Conservation (phyloP, 2,329 filamentous ascomycete species). For the Neonectria hederae region DNA sequence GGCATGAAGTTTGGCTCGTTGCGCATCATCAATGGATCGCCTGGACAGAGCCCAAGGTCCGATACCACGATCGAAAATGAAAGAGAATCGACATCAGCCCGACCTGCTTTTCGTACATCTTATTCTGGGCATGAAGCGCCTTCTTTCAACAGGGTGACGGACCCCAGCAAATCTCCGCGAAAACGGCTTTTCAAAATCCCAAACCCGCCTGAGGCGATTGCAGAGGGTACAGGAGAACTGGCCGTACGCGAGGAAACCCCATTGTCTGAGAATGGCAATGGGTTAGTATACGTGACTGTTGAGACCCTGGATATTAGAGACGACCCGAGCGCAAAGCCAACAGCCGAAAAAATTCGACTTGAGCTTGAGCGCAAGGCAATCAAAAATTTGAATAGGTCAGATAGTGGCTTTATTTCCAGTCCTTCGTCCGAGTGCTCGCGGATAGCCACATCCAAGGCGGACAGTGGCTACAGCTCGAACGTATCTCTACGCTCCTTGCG, state of each 20-base stretch:
- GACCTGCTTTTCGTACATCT: conserved; percentile 6
- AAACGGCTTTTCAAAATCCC: not conserved
- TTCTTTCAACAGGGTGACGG: conserved; percentile 11
- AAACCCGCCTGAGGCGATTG: not conserved
- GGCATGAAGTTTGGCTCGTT: conserved; percentile 70
- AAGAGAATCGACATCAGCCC: conserved; percentile 17
- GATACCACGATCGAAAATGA: conserved; percentile 30
- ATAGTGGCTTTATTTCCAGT: conserved; percentile 62
- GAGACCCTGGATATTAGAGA: conserved; percentile 53
- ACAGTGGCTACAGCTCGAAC: conserved; percentile 71
- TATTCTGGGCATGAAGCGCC: conserved; percentile 24
- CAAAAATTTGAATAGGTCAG: conserved; percentile 44
- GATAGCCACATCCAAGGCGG: conserved; percentile 63
- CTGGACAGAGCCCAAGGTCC: conserved; percentile 54
- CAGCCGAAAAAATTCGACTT: conserved; percentile 25
- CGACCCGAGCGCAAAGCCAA: conserved; percentile 56
- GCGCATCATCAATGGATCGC: conserved; percentile 69
- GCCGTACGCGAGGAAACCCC: not conserved
- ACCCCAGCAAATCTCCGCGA: not conserved
- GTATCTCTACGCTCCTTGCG: conserved; percentile 65
- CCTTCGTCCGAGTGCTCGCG: conserved; percentile 54
- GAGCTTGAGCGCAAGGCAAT: conserved; percentile 37
- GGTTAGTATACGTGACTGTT: conserved; percentile 47
- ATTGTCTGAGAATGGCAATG: conserved; percentile 34
- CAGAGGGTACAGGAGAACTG: not conserved